Conservation (phyloP, 2,329 filamentous ascomycete genomes). For the Fusarium acutatum region DNA sequence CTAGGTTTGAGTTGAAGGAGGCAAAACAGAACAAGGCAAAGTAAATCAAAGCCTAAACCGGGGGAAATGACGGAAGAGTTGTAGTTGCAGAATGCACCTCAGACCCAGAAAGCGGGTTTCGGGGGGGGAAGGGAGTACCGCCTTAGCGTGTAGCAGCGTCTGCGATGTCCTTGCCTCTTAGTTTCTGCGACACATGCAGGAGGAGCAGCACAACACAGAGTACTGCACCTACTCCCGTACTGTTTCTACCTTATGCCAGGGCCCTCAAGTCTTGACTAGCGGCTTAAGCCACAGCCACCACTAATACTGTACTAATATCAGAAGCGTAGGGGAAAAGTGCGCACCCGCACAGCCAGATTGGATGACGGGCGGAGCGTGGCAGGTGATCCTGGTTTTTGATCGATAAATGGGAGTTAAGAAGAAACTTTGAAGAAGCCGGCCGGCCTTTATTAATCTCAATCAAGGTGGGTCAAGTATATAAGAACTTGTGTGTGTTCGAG, state of each 20-base stretch:
- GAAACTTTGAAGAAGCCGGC: not conserved
- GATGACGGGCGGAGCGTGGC: constrained; percentile 14
- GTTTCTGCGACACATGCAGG: not conserved
- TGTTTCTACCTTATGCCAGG: not conserved
- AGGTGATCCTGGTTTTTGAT: constrained; percentile 10
- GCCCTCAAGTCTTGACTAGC: constrained; percentile 15
- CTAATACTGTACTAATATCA: not conserved
- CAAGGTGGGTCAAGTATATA: constrained; percentile 9
- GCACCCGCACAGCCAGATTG: not conserved
- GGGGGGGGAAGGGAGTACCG: constrained; percentile 14
- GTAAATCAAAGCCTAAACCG: constrained; percentile 15
- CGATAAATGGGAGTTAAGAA: constrained; percentile 1
- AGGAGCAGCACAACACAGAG: not conserved
- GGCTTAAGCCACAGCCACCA: constrained; percentile 24
- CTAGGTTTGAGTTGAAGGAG: constrained; percentile 23
- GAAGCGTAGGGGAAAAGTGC: not conserved
- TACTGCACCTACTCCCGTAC: not conserved
- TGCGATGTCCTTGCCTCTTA: constrained; percentile 20
- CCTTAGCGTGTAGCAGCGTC: constrained; percentile 30
- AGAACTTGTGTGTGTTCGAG: constrained; percentile 15
- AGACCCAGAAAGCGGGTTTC: constrained; percentile 37
- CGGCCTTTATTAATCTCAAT: not conserved
- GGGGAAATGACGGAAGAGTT: constrained; percentile 30
- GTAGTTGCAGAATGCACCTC: constrained; percentile 21
- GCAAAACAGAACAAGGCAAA: constrained; percentile 20